A percentile compares a stretch with the other conserved stretches of the same genome.
Evolutionary conservation across 176 grass and related monocot species (phyloP).

Genomic region (Eragrostis nindensis): DNA sequence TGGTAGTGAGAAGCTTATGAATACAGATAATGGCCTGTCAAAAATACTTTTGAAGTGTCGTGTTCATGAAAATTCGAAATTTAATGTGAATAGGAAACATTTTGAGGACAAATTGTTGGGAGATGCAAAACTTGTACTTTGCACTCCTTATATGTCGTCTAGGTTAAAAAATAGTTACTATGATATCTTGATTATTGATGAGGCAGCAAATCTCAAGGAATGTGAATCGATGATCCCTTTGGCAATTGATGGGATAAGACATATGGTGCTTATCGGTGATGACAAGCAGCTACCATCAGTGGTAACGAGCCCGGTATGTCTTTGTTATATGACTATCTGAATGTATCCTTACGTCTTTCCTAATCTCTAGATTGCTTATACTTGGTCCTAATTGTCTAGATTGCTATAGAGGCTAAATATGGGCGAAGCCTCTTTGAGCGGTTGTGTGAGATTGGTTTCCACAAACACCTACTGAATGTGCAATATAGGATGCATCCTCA

Average conservation of each 20-base stretch:
- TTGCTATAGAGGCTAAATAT: conserved; percentile 26
- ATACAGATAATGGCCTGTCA: too few relatives aligned
- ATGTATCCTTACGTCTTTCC: background rate
- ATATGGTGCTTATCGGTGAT: conserved; percentile 52
- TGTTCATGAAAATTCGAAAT: too few relatives aligned
- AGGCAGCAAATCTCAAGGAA: conserved; percentile 56
- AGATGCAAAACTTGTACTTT: conserved; percentile 38
- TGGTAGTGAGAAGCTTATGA: background rate
- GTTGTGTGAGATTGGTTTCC: conserved; percentile 28
- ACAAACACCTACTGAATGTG: conserved; percentile 43
- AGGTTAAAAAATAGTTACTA: background rate
- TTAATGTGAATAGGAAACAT: too few relatives aligned
- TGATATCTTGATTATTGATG: conserved; percentile 53
- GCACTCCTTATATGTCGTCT: conserved; percentile 25
- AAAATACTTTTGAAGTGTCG: too few relatives aligned
- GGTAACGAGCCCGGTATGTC: conserved; percentile 48
- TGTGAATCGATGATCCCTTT: conserved; percentile 49
- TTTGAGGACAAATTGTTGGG: too few relatives aligned
- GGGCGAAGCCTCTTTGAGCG: conserved; percentile 56
- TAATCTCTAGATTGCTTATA: conserved; percentile 2
- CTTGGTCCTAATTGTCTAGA: conserved; percentile 35
- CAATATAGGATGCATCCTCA: conserved; percentile 69
- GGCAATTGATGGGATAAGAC: background rate
- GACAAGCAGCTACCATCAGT: conserved; percentile 46
- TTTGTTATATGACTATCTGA: background rate